Conservation (phyloP, 2,329 filamentous ascomycete genomes). For the Tolypocladium pustulatum region DNA sequence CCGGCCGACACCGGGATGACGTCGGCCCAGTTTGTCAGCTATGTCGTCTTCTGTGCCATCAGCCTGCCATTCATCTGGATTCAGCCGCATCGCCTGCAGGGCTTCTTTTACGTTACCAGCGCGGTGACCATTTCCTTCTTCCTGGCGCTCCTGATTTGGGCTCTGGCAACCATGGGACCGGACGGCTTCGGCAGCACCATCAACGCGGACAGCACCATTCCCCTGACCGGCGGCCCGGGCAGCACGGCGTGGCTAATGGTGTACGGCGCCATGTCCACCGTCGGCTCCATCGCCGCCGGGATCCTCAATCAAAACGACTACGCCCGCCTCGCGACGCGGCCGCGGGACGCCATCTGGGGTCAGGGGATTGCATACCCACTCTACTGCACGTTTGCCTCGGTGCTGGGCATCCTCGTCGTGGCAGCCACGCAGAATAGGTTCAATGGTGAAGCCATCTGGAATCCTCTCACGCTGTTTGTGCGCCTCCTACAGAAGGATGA, state of each 20-base stretch:
- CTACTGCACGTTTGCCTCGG: conserved; percentile 22
- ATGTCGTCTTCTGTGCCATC: conserved; percentile 32
- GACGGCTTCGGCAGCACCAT: conserved; percentile 26
- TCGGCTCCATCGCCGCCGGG: conserved; percentile 26
- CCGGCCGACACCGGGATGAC: conserved; percentile 30
- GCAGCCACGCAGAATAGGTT: conserved; percentile 26
- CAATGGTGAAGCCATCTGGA: conserved; percentile 25
- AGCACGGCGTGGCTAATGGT: conserved; percentile 26
- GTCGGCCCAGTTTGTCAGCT: conserved; percentile 30
- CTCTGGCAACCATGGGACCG: conserved; percentile 29
- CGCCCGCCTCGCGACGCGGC: conserved; percentile 21
- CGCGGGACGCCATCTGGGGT: conserved; percentile 21
- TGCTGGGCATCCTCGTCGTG: conserved; percentile 29
- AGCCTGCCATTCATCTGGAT: conserved; percentile 34
- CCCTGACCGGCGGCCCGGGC: conserved; percentile 15
- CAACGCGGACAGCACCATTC: conserved; percentile 10
- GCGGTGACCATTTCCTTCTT: conserved; percentile 29
- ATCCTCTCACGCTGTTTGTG: conserved; percentile 23
- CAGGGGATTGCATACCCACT: conserved; percentile 24
- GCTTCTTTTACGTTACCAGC: conserved; percentile 29
- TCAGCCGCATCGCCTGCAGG: conserved; percentile 29
- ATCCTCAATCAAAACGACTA: conserved; percentile 29
- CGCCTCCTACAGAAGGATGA: conserved; percentile 18
- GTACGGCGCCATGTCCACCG: conserved; percentile 23
- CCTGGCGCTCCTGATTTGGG: conserved; percentile 31